Percentiles rank a stretch among this genome's conserved stretches.
These are phyloP conservation scores for Barnettozyma salicaria DNA, from an alignment of 805 yeast species.

Conservation along the genomic window DNA sequence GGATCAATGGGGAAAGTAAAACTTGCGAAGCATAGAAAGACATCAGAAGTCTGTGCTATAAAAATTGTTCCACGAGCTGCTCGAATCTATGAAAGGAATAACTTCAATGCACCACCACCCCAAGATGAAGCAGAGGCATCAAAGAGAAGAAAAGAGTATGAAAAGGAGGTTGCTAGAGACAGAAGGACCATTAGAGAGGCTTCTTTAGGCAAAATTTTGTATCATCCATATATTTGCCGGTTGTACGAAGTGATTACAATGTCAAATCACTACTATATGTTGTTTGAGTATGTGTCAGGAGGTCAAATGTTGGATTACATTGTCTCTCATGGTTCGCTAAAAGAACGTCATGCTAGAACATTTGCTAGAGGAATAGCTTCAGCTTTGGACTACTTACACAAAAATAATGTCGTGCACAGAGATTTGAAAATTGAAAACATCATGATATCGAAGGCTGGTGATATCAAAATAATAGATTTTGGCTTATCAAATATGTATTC, in stretches of 20 bases:
- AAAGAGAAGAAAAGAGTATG: conserved; percentile 62
- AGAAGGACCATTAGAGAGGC: conserved; percentile 92
- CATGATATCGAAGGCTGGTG: conserved; percentile 89
- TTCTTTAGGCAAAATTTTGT: conserved; percentile 80
- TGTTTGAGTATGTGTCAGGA: conserved; percentile 94
- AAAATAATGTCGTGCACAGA: conserved; percentile 92
- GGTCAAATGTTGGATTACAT: conserved; percentile 97
- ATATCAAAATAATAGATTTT: conserved; percentile 91
- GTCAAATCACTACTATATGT: conserved; percentile 95
- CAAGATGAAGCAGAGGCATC: conserved; percentile 49
- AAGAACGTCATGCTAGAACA: conserved; percentile 89
- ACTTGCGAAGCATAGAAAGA: conserved; percentile 77
- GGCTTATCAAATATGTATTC: conserved; percentile 88
- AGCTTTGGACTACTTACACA: conserved; percentile 90
- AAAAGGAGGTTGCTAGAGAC: conserved; percentile 84
- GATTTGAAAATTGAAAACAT: conserved; percentile 95
- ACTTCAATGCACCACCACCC: conserved; percentile 63
- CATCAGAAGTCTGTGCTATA: conserved; percentile 82
- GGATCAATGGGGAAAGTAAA: conserved; percentile 99
- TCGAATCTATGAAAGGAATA: conserved; percentile 65
- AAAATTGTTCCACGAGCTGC: conserved; percentile 91
- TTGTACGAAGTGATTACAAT: conserved; percentile 90
- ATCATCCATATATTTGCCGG: conserved; percentile 90
- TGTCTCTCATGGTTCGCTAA: conserved; percentile 90
- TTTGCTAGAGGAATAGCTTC: conserved; percentile 93